Evolutionary conservation across 768 basidiomycete species (phyloP).

Genomic region (Suillus paluster): DNA sequence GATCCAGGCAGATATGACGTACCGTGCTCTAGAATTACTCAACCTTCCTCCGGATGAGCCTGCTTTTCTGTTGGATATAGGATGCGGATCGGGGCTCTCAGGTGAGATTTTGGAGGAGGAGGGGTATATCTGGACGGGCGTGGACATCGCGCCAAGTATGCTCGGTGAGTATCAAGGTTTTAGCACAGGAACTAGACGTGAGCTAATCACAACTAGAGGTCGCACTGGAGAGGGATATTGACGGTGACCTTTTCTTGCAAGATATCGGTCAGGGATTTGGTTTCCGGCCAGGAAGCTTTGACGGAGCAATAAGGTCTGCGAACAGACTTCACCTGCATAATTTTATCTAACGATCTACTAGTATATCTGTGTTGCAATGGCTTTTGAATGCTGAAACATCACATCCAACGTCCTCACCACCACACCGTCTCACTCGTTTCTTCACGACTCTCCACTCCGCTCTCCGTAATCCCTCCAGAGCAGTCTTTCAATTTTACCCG

Average conservation of each 20-base stretch:
- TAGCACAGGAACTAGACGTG: background rate
- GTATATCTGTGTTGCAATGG: slow-evolving; percentile 99
- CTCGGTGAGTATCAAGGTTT: slow-evolving; percentile 62
- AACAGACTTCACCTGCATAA: slow-evolving; percentile 3
- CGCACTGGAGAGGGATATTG: slow-evolving; percentile 92
- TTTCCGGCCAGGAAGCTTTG: slow-evolving; percentile 95
- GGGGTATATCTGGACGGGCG: slow-evolving; percentile 91
- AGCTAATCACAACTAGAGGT: slow-evolving; percentile 65
- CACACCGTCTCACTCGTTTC: slow-evolving; percentile 82
- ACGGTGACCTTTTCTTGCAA: slow-evolving; percentile 94
- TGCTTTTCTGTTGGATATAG: slow-evolving; percentile 91
- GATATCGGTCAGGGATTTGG: slow-evolving; percentile 99
- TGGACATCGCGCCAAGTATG: slow-evolving; percentile 97
- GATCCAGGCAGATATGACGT: slow-evolving; percentile 98
- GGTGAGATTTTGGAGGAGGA: slow-evolving; percentile 97
- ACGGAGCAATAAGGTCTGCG: slow-evolving; percentile 91
- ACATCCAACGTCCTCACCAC: slow-evolving; percentile 86
- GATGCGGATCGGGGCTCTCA: slow-evolving; percentile 95
- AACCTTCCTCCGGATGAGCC: slow-evolving; percentile 80
- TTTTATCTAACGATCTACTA: slow-evolving; percentile 35
- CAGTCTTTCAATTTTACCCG: slow-evolving; percentile 94
- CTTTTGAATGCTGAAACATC: slow-evolving; percentile 95
- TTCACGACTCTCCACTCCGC: slow-evolving; percentile 92
- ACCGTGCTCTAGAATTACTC: slow-evolving; percentile 90
- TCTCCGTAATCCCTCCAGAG: slow-evolving; percentile 83